These are phyloP conservation scores for Paecilomyces sp. DNA, from an alignment of 2,329 filamentous ascomycete species.

Conservation along the genomic window DNA sequence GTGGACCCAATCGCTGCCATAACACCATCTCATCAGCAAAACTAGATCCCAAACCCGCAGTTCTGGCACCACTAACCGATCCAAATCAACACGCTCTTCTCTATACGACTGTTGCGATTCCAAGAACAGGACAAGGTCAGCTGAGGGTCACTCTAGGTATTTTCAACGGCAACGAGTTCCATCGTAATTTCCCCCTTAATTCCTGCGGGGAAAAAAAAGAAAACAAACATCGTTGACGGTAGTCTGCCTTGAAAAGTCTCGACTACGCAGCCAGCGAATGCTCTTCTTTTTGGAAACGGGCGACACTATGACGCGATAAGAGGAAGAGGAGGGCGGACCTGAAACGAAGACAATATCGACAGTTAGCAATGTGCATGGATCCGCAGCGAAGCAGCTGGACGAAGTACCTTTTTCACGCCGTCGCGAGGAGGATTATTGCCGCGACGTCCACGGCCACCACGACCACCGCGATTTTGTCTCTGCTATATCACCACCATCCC, in stretches of 20 bases:
- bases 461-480: constrained; percentile 26
- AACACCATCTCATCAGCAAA: constrained; percentile 9
- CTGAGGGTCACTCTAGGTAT: constrained; percentile 31
- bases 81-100: constrained; percentile 39
- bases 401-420: constrained; percentile 76
- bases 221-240: constrained; percentile 14
- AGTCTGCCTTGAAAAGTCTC: constrained; percentile 12
- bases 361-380: constrained; percentile 6
- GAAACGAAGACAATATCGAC: constrained; percentile 2
- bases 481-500: background rate
- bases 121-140: constrained; percentile 35
- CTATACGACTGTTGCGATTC: constrained; percentile 37
- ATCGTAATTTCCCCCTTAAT: constrained; percentile 12
- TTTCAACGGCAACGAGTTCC: constrained; percentile 23
- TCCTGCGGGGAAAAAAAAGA: constrained; percentile 10
- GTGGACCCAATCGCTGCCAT: constrained; percentile 79
- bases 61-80: constrained; percentile 29
- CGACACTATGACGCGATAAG: constrained; percentile 25
- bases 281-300: constrained; percentile 16
- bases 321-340: constrained; percentile 40
- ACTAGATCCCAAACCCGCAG: constrained; percentile 4
- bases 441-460: constrained; percentile 36
- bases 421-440: constrained; percentile 62
- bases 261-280: constrained; percentile 2
- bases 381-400: constrained; percentile 8